Base-by-base conservation (phyloP, 257 asterid species). In the Jaltomata sinuosa region DNA sequence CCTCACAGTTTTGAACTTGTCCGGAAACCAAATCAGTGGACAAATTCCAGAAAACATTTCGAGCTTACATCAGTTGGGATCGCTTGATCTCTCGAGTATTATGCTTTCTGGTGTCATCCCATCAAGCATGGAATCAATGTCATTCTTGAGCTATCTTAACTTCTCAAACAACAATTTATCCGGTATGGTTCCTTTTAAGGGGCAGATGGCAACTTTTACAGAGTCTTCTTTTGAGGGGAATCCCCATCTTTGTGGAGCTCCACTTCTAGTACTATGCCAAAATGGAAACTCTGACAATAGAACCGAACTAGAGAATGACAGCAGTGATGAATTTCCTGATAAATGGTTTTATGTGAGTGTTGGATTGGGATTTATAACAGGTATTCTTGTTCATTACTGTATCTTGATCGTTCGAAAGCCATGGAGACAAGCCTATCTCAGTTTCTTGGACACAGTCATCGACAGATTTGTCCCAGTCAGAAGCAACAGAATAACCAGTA, bases 1-100 rank as follows among this genome's bases (percentile, higher is more conserved):
- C 83, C 86, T 92, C 61, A 32, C 83, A 78, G 83, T 86, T 45
- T 77, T 90, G 89, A 90, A 92, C 86, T 55, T 92, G 85, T 87
- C 93, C 12, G 83, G 90, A 87, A 91, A 91, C 86, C 89, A 86
- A 64, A 86, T 91, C 50, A 87, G 52, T 6, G 93, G 94, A 16
- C 85, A 34, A 71, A 88, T 92, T 22, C 94, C 96, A 9, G 88
- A 85, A 79, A 88, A 79, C 81, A 89, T 92, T 79, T 85, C 92
- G 31, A 86, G 84, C 32, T 59, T 92, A 79, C 55, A 32, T 31
- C 89, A 90, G 45, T 45, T 91, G 55, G 61, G 55, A 61, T 89
- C 92, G 38, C 90, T 92, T 47, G 94, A 91, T 85, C 91, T 92
- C 79, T 91, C 96, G 15, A 81, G 84, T 34, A 92, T 90, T 34